Conservation (phyloP, 2,329 filamentous ascomycete species). For the Fusarium staphyleae region DNA sequence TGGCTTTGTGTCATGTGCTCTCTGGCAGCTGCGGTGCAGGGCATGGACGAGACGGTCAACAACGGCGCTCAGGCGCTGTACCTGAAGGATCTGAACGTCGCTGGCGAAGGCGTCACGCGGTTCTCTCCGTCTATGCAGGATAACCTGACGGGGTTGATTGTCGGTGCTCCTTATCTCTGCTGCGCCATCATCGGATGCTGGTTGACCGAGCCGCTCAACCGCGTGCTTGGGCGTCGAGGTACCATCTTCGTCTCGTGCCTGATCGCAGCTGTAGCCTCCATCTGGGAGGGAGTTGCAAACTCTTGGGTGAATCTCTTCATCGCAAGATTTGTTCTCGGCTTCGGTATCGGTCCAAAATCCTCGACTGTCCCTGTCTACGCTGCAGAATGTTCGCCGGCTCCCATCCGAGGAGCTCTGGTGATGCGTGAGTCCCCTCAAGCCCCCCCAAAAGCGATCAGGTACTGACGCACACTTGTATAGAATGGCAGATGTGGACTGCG, state of each 20-base stretch:
- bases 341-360: background rate
- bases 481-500: constrained; percentile 5
- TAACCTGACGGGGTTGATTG: constrained; percentile 1
- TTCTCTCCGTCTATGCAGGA: constrained; percentile 1
- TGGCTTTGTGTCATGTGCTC: constrained; percentile 43
- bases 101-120: background rate
- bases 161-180: background rate
- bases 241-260: constrained; percentile 2
- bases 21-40: background rate
- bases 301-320: constrained; percentile 3
- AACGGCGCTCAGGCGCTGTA: constrained; percentile 1
- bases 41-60: constrained; percentile 3
- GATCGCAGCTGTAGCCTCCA: background rate
- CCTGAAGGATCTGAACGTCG: background rate
- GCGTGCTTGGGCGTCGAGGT: background rate
- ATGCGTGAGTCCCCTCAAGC: constrained; percentile 1
- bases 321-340: background rate
- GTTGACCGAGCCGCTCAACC: constrained; percentile 2
- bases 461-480: background rate
- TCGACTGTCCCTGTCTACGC: constrained; percentile 4
- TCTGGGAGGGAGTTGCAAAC: background rate
- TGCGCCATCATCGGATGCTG: constrained; percentile 5
- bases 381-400: constrained; percentile 1
- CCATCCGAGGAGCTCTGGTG: background rate
- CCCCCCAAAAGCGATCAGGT: no score